Evolutionary conservation across 352 stramenopile species (phyloP).

Genomic region (Phytophthora lateralis): DNA sequence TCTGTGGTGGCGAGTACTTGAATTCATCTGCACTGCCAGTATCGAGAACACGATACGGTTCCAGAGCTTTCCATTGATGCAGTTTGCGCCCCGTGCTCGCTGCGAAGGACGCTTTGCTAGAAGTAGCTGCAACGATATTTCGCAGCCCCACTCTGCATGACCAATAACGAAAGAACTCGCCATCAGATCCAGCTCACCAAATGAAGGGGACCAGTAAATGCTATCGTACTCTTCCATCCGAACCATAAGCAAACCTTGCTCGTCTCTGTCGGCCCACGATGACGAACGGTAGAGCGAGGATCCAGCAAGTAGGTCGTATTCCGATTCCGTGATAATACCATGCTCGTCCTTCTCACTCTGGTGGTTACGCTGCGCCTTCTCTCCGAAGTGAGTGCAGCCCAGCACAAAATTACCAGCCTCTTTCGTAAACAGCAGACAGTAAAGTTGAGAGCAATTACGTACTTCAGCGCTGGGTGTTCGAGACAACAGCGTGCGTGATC

Average conservation of each 20-base stretch:
- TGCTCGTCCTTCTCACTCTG: constrained; percentile 23
- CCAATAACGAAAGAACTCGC: constrained; percentile 2
- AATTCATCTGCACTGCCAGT: background rate
- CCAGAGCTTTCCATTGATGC: constrained; percentile 40
- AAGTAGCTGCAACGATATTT: constrained; percentile 35
- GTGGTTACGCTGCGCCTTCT: constrained; percentile 26
- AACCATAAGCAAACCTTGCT: constrained; percentile 18
- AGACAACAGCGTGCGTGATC: constrained; percentile 22
- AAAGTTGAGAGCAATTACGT: constrained; percentile 51
- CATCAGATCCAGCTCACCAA: background rate
- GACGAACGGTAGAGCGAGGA: constrained; percentile 12
- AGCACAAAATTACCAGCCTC: constrained; percentile 42
- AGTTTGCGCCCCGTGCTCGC: constrained; percentile 45
- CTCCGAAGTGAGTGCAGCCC: constrained; percentile 39
- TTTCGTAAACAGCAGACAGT: constrained; percentile 53
- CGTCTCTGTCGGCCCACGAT: constrained; percentile 21
- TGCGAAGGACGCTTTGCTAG: constrained; percentile 27
- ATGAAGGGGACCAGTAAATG: background rate
- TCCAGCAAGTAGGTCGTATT: constrained; percentile 10
- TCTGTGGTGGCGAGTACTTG: background rate
- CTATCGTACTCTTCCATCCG: constrained; percentile 44
- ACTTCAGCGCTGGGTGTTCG: constrained; percentile 24
- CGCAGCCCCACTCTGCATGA: constrained; percentile 42
- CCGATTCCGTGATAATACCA: constrained; percentile 13
- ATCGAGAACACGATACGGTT: constrained; percentile 25